Base-by-base conservation (phyloP, 1,284 basidiomycete genomes). In the Papiliotrema nemorosa region DNA sequence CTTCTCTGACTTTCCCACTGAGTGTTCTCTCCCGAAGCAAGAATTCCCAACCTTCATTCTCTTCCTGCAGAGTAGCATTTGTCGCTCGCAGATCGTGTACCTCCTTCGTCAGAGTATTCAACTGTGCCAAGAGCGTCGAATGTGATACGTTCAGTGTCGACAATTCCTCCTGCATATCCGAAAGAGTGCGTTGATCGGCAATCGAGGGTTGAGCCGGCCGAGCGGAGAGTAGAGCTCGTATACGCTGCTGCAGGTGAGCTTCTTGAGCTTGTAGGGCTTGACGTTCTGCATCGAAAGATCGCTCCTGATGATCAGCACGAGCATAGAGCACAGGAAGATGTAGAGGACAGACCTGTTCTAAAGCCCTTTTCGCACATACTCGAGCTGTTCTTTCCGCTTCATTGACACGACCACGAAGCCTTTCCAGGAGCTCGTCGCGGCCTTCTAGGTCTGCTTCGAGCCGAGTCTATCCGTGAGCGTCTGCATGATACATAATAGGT, bases 31-130 rank as follows among this genome's bases (percentile, higher is more conserved):
- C 90, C 53, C 88, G 80, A 25, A 96, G 76, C 39, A 97, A 79
- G 55, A 91, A 88, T 79, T 93, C 90, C 77, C 90, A 97, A 43
- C 88, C 87, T 74, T 94, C 90, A 71, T 94, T 96, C 65, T 96
- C 91, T 69, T 96, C 91, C 70, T 70, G 61, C 10, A 79, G 55
- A 36, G 57, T 46, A 12, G 49, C 45, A 48, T 67, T 69, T 16
- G 57, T 53, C 5, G 43, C 44, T 47, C 64, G 66, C n/a, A 69
- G 48, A 43, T 72, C 69, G 27, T 66, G 58, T 13, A 72, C 44
- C 43, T 72, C 70, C 24, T 57, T 55, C 10, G 55, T 53, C 9
- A 71, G 47, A 0, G 64, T 67, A 7, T 66, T 64, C 20, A 70
- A 57, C 42, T 72, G 66, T 5, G 60, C 61, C 6, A 69, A 44